These are phyloP conservation scores for Protomyces arabidopsidicola DNA, from an alignment of 1,139 yeast species.

Conservation along the genomic window DNA sequence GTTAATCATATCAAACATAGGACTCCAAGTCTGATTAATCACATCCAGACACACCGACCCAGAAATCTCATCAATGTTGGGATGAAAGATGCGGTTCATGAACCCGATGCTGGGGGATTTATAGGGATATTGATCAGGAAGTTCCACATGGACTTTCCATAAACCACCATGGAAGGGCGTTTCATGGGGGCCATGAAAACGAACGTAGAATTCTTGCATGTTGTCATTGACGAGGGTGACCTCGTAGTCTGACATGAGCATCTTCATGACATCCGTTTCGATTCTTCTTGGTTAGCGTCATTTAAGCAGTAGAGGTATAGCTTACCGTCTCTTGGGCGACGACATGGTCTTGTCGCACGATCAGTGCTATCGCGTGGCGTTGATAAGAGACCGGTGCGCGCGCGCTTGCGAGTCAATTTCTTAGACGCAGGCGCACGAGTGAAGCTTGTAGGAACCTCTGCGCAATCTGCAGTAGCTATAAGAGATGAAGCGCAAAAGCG, in stretches of 20 bases:
- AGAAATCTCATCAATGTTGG: slow-evolving; percentile 69
- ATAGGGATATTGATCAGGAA: slow-evolving; percentile 93
- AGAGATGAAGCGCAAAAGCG: too few species aligned
- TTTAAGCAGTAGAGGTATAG: too few species aligned
- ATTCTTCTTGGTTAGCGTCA: slow-evolving; percentile 47
- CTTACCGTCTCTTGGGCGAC: not conserved
- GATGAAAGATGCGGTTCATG: slow-evolving; percentile 85
- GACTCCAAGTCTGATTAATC: slow-evolving; percentile 97
- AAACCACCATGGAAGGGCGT: slow-evolving; percentile 86
- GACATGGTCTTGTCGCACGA: not conserved
- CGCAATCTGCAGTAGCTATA: too few species aligned
- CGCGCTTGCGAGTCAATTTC: too few species aligned
- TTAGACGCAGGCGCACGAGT: too few species aligned
- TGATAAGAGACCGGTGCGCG: too few species aligned
- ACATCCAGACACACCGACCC: slow-evolving; percentile 96
- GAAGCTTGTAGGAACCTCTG: too few species aligned
- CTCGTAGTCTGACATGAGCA: slow-evolving; percentile 91
- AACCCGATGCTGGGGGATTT: slow-evolving; percentile 96
- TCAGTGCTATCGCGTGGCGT: too few species aligned
- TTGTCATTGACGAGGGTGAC: slow-evolving; percentile 80
- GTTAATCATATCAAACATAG: slow-evolving; percentile 84
- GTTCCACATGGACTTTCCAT: slow-evolving; percentile 89
- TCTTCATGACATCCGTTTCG: slow-evolving; percentile 94
- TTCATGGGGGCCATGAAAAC: slow-evolving; percentile 81
- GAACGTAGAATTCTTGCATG: slow-evolving; percentile 84